Percentiles rank a stretch among this genome's conserved stretches.
phyloP scores from a whole-genome alignment of 805 yeast species.

The Metschnikowia proteae region DNA sequence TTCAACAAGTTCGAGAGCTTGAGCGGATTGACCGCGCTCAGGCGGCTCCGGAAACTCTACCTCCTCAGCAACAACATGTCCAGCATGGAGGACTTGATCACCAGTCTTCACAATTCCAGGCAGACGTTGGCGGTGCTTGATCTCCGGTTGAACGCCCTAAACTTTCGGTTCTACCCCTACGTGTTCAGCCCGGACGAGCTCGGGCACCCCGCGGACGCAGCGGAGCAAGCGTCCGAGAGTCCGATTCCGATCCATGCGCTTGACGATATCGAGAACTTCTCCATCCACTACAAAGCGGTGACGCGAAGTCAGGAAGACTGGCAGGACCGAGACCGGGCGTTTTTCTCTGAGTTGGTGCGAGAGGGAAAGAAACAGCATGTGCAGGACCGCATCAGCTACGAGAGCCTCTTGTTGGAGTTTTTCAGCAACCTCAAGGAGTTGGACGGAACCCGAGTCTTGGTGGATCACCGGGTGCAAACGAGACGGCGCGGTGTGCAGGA shows the following conservation, averaged over 20 bases:
- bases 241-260: slow-evolving; percentile 43
- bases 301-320: slow-evolving; percentile 36
- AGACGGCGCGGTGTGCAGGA: neutral
- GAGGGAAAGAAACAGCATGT: slow-evolving; percentile 18
- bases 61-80: slow-evolving; percentile 45
- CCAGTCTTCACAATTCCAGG: slow-evolving; percentile 29
- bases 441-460: slow-evolving; percentile 31
- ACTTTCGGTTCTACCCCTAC: slow-evolving; percentile 47
- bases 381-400: slow-evolving; percentile 30
- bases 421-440: slow-evolving; percentile 31
- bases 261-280: slow-evolving; percentile 52
- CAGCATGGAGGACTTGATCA: slow-evolving; percentile 31
- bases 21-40: slow-evolving; percentile 28
- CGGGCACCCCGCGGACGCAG: slow-evolving; percentile 18
- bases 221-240: slow-evolving; percentile 13
- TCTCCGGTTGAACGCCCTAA: slow-evolving; percentile 48
- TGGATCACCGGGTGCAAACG: slow-evolving; percentile 4
- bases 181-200: slow-evolving; percentile 47
- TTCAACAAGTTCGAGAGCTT: slow-evolving; percentile 44
- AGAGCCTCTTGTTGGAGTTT: slow-evolving; percentile 32
- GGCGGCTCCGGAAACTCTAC: slow-evolving; percentile 36
- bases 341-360: slow-evolving; percentile 22
- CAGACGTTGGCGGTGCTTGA: slow-evolving; percentile 39
- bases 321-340: slow-evolving; percentile 35
- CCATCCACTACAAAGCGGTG: slow-evolving; percentile 43